Base-by-base conservation (phyloP, 768 basidiomycete genomes). In the Cyathus striatus region DNA sequence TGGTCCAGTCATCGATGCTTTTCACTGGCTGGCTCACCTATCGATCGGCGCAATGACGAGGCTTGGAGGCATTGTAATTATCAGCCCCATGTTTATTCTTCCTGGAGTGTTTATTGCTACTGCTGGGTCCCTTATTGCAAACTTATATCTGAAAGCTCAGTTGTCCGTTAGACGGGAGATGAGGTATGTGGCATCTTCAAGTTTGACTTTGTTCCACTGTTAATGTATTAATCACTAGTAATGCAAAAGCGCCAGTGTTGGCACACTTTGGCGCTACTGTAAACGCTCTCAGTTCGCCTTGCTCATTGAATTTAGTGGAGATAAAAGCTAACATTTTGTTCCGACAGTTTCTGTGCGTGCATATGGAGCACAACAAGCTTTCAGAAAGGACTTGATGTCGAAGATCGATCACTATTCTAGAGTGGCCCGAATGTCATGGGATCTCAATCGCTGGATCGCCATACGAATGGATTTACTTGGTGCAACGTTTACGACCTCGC, bases 381-480 rank as follows among this genome's bases (percentile, higher is more conserved):
- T 74, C 64, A 73, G 56, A 49, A 45, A 45, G 40, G 69, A 76
- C 47, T 72, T 77, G 4, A 55, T 73, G 34, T 60, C 64, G 27
- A 69, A 77, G 5, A 78, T 84, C 35, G 76, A 87, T 54, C 68
- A 66, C 24, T 82, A 73, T 46, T 65, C 64, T 12, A 64, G 70
- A 32, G 57, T 72, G 5, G 62, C 71, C 5, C 54, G 73, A 18
- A 66, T 68, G 1, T 76, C 75, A 53, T 78, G 76, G 44, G 75
- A 75, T 51, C 59, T 77, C n/a, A 75, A 76, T 44, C 64, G 71
- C 20, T 70, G 73, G 64, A 54, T 70, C 17, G 60, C 56, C 33
- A 58, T 83, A 43, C 73, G 85, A 6, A 72, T 82, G 43, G 79
- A 86, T 49, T 53, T 70, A 21, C 62, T 87, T 4, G 30, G 80